A percentile compares a stretch with the other conserved stretches of the same genome.
These are phyloP conservation scores for Acacia melanoxylon DNA, from an alignment of 306 rosid species.

Conservation along the genomic window DNA sequence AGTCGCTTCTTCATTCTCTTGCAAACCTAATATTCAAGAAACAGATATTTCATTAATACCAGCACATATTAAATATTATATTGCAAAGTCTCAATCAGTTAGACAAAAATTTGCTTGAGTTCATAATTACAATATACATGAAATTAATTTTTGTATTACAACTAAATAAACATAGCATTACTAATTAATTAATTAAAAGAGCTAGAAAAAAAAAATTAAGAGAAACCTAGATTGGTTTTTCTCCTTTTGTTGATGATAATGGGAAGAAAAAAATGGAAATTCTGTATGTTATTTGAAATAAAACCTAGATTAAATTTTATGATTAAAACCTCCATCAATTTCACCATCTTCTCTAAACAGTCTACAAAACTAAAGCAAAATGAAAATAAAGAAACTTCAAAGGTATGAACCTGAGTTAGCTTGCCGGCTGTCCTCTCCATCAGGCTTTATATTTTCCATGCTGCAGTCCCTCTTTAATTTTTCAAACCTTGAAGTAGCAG, in stretches of 20 bases:
- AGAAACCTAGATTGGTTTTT: constrained; percentile 15
- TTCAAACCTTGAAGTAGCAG: constrained; percentile 69
- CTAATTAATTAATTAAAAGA: not conserved
- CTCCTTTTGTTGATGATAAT: not conserved
- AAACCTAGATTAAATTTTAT: not conserved
- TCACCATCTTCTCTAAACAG: too few species aligned
- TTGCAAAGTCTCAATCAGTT: not conserved
- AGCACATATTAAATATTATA: constrained; percentile 1
- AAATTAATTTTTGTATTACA: not conserved
- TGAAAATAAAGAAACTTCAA: constrained; percentile 11
- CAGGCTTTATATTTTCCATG: constrained; percentile 45
- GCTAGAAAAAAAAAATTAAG: not conserved
- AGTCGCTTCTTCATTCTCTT: constrained; percentile 51
- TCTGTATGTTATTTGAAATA: not conserved
- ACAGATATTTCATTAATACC: constrained; percentile 19
- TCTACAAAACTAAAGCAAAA: constrained; percentile 24
- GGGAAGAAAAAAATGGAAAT: not conserved
- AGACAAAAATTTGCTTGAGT: not conserved
- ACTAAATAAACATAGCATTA: not conserved
- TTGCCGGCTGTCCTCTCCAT: constrained; percentile 48
- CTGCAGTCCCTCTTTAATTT: constrained; percentile 58
- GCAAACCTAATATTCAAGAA: constrained; percentile 33
- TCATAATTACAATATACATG: constrained; percentile 1
- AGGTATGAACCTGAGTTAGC: constrained; percentile 61
- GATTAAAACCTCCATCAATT: too few species aligned